These are phyloP conservation scores for Picocystis sp. DNA, from an alignment of 163 green algal genomes.

Conservation along the genomic window DNA sequence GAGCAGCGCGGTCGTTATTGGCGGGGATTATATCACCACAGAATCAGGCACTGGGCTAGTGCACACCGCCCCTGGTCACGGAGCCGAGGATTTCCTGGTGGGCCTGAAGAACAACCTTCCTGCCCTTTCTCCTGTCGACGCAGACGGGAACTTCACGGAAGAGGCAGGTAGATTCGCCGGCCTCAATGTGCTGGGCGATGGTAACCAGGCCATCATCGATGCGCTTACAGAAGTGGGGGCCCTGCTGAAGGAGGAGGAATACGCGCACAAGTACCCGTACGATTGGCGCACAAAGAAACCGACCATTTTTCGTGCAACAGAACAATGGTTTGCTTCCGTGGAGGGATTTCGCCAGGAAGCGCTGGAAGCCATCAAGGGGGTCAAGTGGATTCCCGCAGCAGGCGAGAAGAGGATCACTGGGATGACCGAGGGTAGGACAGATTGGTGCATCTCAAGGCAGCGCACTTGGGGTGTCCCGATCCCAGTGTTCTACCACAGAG, in stretches of 20 bases:
- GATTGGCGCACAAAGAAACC: conserved; percentile 99
- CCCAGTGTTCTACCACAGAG: conserved; percentile 85
- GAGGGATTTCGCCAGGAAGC: conserved; percentile 68
- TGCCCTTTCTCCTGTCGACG: conserved; percentile 85
- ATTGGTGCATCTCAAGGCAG: conserved; percentile 98
- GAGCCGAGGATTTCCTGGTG: conserved; percentile 76
- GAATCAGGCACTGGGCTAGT: conserved; percentile 76
- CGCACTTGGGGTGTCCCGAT: conserved; percentile 93
- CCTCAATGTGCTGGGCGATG: conserved; percentile 64
- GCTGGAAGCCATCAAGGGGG: conserved; percentile 53
- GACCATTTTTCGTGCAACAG: conserved; percentile 92
- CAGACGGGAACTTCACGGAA: conserved; percentile 76
- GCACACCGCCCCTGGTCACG: conserved; percentile 83
- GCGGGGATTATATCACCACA: conserved; percentile 97
- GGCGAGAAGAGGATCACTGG: conserved; percentile 75
- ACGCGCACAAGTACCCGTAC: conserved; percentile 98
- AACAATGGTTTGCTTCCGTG: conserved; percentile 90
- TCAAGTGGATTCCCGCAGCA: conserved; percentile 60
- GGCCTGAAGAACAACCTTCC: conserved; percentile 57
- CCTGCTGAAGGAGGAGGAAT: conserved; percentile 73
- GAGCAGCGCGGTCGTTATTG: conserved; percentile 52
- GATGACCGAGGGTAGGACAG: conserved; percentile 76
- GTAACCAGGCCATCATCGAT: conserved; percentile 65
- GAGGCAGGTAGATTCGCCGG: conserved; percentile 75
- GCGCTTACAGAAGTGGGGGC: conserved; percentile 35